A percentile compares a stretch with the other conserved stretches of the same genome.
Conservation (phyloP, 1,284 basidiomycete species). For the Austropuccinia psidii region DNA sequence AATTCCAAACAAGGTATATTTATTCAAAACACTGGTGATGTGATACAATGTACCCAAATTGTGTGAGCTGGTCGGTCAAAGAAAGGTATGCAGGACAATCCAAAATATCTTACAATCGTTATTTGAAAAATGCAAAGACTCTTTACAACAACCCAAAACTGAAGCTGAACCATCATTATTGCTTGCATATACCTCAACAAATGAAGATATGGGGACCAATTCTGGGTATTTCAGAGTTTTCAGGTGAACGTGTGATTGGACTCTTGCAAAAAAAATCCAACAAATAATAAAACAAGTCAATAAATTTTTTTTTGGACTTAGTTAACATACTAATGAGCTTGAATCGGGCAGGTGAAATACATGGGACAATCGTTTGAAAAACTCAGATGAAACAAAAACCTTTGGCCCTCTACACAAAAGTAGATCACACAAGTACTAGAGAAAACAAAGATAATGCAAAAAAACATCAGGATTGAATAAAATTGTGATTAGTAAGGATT, state of each 20-base stretch:
- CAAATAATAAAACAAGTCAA: no score
- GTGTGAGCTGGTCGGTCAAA: background rate
- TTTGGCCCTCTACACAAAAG: no score
- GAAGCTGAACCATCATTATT: background rate
- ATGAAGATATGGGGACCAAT: background rate
- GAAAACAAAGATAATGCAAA: no score
- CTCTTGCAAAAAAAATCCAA: conserved; percentile 4
- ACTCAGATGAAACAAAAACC: no score
- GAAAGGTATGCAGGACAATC: background rate
- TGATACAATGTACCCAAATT: background rate
- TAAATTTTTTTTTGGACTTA: no score
- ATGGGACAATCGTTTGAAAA: no score
- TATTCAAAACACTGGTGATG: background rate
- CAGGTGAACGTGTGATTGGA: background rate
- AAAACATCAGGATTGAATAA: no score
- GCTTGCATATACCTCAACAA: background rate
- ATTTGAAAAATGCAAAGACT: background rate
- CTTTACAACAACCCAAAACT: background rate
- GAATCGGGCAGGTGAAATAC: no score
- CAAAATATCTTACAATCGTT: background rate
- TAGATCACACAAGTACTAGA: no score
- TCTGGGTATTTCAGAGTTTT: conserved; percentile 6
- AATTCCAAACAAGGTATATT: background rate
- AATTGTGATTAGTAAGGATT: no score
- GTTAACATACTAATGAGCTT: no score